Evolutionary conservation across 2,329 filamentous ascomycete species (phyloP), one percentile per base, ranked within the genome.

Genomic region (Cladosporium colombiae): DNA sequence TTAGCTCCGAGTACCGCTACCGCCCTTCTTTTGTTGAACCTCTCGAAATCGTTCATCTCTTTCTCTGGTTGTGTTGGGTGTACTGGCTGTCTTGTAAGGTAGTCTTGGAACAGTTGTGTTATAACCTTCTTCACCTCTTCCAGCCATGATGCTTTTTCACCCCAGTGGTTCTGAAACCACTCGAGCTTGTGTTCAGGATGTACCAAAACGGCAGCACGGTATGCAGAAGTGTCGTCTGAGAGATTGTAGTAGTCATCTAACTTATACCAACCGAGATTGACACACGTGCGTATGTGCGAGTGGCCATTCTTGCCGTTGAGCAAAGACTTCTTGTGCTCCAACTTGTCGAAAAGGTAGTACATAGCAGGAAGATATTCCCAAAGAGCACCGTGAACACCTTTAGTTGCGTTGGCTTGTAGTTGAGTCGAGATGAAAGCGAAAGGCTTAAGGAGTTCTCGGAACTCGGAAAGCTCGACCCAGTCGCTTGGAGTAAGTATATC

Each of bases 241-340:
- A 53, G 37, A 16, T 64, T 21, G 60, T 66, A 64, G 50, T 66
- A 64, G 31, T 64, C 31, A 21, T 64, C 31, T 3, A 58, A 35
- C 52, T 50, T 64, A 21, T 58, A 25, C 65, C 65, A 66, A 29
- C 49, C 65, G 40, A 53, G 40, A 37, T 55, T 53, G 60, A 53
- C 46, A 37, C 44, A 49, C 16, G 44, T 49, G 44, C 44, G 44
- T n/a, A 49, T 25, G 44, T 49, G 44, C 44, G 46, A 25, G 21
- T 50, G 46, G 46, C n/a, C 16, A 40, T 18, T 40, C 35, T 40
- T 16, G 13, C 35, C 11, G 35, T 40, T 40, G 35, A 40, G 35
- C 35, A 40, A 40, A 40, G 35, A 40, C 35, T 40, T 40, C 35
- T 40, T 40, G 16, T 40, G 14, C 16, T 40, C 35, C 35, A 40